Percentiles rank a stretch among this genome's conserved stretches.
phyloP scores from a whole-genome alignment of 2,329 filamentous ascomycete genomes.

The Cladophialophora bantiana region DNA sequence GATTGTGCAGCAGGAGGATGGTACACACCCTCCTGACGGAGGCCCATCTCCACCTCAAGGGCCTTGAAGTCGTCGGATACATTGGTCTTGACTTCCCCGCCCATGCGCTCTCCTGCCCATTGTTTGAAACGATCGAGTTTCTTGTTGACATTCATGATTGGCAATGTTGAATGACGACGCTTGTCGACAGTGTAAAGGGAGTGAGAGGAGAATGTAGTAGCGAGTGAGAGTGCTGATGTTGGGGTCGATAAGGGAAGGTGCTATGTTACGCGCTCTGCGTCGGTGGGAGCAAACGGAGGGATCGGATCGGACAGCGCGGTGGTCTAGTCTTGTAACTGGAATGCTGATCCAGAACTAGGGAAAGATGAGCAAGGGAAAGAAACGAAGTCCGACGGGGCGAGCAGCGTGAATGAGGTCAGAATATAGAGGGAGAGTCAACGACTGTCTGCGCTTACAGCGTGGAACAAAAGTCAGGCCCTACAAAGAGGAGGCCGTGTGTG shows the following conservation, averaged over 20 bases:
- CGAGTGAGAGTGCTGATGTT: constrained; percentile 21
- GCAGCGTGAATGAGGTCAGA: constrained; percentile 24
- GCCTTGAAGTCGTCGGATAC: constrained; percentile 90
- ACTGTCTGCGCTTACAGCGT: constrained; percentile 31
- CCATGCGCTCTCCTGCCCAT: constrained; percentile 98
- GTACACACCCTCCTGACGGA: constrained; percentile 79
- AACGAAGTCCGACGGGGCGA: constrained; percentile 23
- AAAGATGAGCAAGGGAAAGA: constrained; percentile 19
- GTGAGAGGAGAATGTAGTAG: constrained; percentile 5
- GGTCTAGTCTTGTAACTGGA: constrained; percentile 23
- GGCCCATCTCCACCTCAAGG: constrained; percentile 86
- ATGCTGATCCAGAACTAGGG: constrained; percentile 27
- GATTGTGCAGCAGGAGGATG: not conserved
- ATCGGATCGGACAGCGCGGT: constrained; percentile 28
- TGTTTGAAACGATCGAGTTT: constrained; percentile 96
- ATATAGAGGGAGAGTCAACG: constrained; percentile 30
- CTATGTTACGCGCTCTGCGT: constrained; percentile 11
- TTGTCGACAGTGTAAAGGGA: constrained; percentile 6
- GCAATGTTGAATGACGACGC: not conserved
- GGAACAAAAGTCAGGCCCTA: constrained; percentile 21
- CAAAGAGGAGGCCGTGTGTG: not conserved
- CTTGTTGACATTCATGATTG: constrained; percentile 73
- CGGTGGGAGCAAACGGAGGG: constrained; percentile 28
- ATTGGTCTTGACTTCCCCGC: constrained; percentile 83
- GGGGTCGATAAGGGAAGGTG: constrained; percentile 19